Conservation (phyloP, 116 monocot species). For the Iris pallida region DNA sequence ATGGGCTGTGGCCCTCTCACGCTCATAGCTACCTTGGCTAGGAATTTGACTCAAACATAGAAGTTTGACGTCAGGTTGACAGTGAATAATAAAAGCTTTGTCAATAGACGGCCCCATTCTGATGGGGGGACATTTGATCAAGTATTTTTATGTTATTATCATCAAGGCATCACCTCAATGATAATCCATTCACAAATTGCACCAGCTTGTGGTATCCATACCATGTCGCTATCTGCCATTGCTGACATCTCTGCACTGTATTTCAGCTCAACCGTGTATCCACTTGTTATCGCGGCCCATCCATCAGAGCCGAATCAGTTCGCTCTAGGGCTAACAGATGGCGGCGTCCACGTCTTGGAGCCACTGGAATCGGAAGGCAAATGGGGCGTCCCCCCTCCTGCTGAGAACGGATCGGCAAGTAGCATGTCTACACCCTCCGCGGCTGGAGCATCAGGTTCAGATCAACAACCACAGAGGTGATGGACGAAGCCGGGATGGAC, state of each 20-base stretch:
- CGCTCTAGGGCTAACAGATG: constrained; percentile 80
- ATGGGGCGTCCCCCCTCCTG: constrained; percentile 70
- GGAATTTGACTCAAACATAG: no score
- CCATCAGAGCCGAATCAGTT: constrained; percentile 83
- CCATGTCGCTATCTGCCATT: constrained; percentile 2
- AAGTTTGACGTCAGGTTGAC: no score
- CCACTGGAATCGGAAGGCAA: constrained; percentile 83
- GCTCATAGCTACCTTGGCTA: no score
- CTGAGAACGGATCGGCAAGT: constrained; percentile 60
- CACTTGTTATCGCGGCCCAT: constrained; percentile 79
- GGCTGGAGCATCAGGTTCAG: constrained; percentile 26
- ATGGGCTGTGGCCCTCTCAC: no score
- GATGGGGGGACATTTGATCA: no score
- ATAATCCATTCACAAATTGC: no score
- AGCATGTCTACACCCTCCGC: constrained; percentile 25
- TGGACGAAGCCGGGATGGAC: no score
- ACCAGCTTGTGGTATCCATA: no score
- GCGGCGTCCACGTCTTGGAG: constrained; percentile 71
- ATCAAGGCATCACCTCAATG: no score
- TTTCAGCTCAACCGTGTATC: constrained; percentile 58
- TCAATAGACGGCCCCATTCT: no score
- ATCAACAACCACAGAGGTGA: constrained; percentile 26
- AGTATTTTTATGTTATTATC: no score
- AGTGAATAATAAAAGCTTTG: no score
- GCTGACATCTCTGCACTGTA: constrained; percentile 11